A percentile compares a stretch with the other conserved stretches of the same genome.
phyloP scores from a whole-genome alignment of 352 stramenopile genomes.

The Pythium plurisporium region DNA sequence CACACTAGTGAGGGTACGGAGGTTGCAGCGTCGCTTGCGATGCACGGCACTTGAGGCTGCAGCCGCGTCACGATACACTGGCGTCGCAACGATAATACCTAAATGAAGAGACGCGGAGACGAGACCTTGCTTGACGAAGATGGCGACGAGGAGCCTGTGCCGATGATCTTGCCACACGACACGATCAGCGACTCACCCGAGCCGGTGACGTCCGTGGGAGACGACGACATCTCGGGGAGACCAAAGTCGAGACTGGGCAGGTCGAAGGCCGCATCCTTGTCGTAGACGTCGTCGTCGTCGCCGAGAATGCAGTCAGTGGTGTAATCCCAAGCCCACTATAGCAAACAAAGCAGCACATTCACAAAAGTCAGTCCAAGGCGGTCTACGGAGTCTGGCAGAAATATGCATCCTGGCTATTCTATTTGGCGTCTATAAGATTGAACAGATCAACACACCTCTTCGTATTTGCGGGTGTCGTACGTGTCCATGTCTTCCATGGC shows the following conservation, averaged over 20 bases:
- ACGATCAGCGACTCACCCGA: conserved; percentile 46
- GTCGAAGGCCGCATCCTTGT: conserved; percentile 40
- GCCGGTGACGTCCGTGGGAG: conserved; percentile 53
- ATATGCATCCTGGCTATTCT: conserved; percentile 4
- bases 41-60: too few species aligned
- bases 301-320: conserved; percentile 64
- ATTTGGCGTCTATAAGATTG: conserved; percentile 6
- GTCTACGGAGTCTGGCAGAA: background rate
- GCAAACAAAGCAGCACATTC: background rate
- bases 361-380: conserved; percentile 9
- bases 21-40: too few species aligned
- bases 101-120: conserved; percentile 16
- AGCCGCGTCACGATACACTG: background rate
- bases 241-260: conserved; percentile 25
- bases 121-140: background rate
- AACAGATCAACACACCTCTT: conserved; percentile 40
- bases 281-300: conserved; percentile 58
- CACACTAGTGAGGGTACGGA: too few species aligned
- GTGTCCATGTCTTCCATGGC: conserved; percentile 72
- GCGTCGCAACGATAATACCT: too few species aligned
- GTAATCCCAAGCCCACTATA: conserved; percentile 47
- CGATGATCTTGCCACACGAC: conserved; percentile 28
- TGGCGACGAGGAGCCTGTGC: conserved; percentile 15
- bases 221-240: conserved; percentile 62
- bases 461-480: conserved; percentile 63